phyloP scores from a whole-genome alignment of 352 stramenopile genomes.

The Phytophthora megakarya region DNA sequence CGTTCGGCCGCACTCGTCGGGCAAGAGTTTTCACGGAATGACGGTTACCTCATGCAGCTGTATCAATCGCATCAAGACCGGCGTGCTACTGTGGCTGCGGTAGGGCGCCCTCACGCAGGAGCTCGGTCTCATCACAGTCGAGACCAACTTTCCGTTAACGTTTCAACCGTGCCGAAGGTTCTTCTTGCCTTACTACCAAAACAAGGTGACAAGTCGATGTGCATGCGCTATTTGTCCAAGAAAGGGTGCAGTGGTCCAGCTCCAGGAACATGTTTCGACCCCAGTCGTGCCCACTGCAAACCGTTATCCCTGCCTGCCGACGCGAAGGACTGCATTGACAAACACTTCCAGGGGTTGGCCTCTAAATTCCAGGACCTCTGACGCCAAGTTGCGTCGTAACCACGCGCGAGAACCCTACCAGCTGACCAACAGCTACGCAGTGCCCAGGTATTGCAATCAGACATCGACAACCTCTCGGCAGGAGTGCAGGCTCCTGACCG shows the following conservation, averaged over 20 bases:
- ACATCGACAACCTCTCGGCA: too few species aligned
- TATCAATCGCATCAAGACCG: too few species aligned
- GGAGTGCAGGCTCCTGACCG: background rate
- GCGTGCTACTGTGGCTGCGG: too few species aligned
- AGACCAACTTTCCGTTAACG: too few species aligned
- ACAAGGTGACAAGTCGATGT: conserved; percentile 11
- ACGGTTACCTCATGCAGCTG: too few species aligned
- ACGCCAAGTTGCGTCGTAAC: background rate
- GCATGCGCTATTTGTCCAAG: conserved; percentile 21
- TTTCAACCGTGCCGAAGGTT: background rate
- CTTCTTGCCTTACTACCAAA: conserved; percentile 4
- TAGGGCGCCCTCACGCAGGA: too few species aligned
- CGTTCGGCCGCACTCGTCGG: too few species aligned
- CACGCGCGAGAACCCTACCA: too few species aligned
- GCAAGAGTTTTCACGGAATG: too few species aligned
- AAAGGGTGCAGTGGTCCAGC: conserved; percentile 1
- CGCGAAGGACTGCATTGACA: conserved; percentile 4
- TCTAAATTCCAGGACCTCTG: conserved; percentile 7
- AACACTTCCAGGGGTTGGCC: background rate
- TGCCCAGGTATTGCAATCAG: background rate
- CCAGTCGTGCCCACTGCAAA: background rate
- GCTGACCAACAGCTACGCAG: too few species aligned
- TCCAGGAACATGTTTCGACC: conserved; percentile 10
- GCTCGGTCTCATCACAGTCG: too few species aligned
- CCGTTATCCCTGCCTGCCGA: background rate